Evolutionary conservation across 225 moss, liverwort and hornwort species (phyloP), one percentile per base, ranked within the genome.

Genomic region (Climacium dendroides): DNA sequence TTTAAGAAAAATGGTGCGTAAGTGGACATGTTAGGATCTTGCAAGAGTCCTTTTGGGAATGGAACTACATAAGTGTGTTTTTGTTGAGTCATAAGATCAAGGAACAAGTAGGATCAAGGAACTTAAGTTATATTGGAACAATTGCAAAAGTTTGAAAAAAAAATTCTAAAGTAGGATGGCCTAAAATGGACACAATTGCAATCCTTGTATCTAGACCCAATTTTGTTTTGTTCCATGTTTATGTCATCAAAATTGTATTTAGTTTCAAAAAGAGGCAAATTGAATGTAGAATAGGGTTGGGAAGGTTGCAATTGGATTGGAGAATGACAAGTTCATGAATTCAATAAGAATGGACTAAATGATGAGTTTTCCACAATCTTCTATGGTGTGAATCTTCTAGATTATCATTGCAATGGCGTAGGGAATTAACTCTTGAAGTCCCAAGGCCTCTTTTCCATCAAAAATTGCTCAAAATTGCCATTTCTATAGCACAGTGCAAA

Each of bases 121-220:
- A n/a, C n/a, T n/a, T n/a, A n/a, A 47, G 10, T 18, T 48, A 30
- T 7, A 12, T 32, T 32, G 12, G 7, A 50, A 7, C 32, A 12
- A 48, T 26, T 74, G 29, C 19, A 74, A 19, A 48, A 20, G 32
- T 50, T 1, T 30, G 7, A 2, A 29, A 19, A 11, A 47, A 18
- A 16, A 15, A 5, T 2, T 32, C 1, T 48, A 1, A 20, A 50
- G 48, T 30, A 12, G 12, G 30, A 50, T 50, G 30, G 7, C 12
- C 47, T 4, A 67, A 67, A 64, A 66, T 20, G 2, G 4, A 66
- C 11, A 20, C 0, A 72, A 4, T 28, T 45, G 29, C 28, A 72
- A 71, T 43, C 2, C 9, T 9, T 71, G 28, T 9, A 28, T 2
- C 0, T 3, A 0, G 30, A 29, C 4, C 6, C 0, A 11, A 47